Base-by-base conservation (phyloP, 768 basidiomycete species). In the Coprinopsis sp. region DNA sequence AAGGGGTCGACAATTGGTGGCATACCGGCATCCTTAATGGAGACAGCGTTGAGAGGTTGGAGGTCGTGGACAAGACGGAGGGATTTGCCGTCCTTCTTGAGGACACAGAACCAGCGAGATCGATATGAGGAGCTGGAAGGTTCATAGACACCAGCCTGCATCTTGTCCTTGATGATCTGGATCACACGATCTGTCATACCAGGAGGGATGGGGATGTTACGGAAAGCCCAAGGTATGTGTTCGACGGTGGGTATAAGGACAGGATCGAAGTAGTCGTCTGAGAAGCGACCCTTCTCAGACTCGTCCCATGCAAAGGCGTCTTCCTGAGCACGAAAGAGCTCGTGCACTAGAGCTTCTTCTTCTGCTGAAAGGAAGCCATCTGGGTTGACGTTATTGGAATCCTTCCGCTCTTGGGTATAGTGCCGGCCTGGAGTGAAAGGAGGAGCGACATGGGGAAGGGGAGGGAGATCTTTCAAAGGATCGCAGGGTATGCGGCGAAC, bases 281-380 rank as follows among this genome's bases (percentile, higher is more conserved):
- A 48, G 31, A 64, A 63, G 18, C 47, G 58, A 22, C 61, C 63
- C 37, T 57, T 56, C 38, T 69, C 65, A 1, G 44, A 37, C 36
- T 67, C 60, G 16, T 52, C 38, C 46, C 61, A 67, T 1, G 72
- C 64, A 23, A 77, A 62, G 0, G 57, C 66, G 0, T 48, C 11
- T n/a, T 36, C 71, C 58, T 14, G 72, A 64, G 0, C 57, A 28
- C 2, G 24, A 39, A 10, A 73, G 42, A 3, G 72, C 37, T 2
- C 67, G 57, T 13, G 64, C 53, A 65, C 50, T 1, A 71, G 49
- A 14, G 61, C 61, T 12, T 63, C 56, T 50, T 74, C 71, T 38
- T 71, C 64, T 0, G 57, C 58, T 53, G 51, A 60, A 0, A 73
- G 54, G 46, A 71, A 73, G 0, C 47, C 49, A 24, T 64, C 51